Conservation (phyloP, 2,329 filamentous ascomycete genomes). For the Fusarium virguliforme region DNA sequence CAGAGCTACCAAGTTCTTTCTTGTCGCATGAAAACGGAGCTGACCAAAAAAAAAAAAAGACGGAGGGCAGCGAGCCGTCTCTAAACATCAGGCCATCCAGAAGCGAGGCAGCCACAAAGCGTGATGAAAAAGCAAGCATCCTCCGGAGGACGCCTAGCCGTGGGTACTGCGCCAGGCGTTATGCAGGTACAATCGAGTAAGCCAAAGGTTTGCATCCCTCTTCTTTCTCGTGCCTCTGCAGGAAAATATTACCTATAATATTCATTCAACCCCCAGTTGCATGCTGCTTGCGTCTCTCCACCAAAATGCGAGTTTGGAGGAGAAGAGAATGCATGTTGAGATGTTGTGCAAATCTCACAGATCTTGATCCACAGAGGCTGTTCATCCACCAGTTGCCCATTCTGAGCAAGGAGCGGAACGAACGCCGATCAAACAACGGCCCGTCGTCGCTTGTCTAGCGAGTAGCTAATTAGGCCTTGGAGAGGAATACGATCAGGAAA, state of each 20-base stretch:
- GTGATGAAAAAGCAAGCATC: slow-evolving; percentile 45
- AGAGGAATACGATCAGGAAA: neutral
- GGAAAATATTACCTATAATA: neutral
- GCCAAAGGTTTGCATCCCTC: neutral
- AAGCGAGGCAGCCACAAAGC: slow-evolving; percentile 34
- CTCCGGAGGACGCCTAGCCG: slow-evolving; percentile 30
- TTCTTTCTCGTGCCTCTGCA: slow-evolving; percentile 5
- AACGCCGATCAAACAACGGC: slow-evolving; percentile 35
- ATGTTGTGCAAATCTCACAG: neutral
- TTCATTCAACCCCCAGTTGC: neutral
- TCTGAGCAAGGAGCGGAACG: slow-evolving; percentile 11
- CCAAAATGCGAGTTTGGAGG: neutral
- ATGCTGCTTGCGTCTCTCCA: slow-evolving; percentile 16
- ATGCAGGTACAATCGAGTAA: slow-evolving; percentile 31
- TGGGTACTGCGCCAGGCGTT: neutral
- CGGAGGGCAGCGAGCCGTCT: neutral
- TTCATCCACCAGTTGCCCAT: slow-evolving; percentile 3
- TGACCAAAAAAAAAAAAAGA: neutral
- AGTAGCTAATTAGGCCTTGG: neutral
- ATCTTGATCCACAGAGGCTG: neutral
- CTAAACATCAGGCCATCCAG: slow-evolving; percentile 39
- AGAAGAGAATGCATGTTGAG: neutral
- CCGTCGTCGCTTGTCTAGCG: slow-evolving; percentile 11
- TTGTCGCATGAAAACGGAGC: slow-evolving; percentile 15
- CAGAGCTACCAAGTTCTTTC: slow-evolving; percentile 26